Conservation (phyloP, 177 flowering plant genomes). For the Vitis hybrid region DNA sequence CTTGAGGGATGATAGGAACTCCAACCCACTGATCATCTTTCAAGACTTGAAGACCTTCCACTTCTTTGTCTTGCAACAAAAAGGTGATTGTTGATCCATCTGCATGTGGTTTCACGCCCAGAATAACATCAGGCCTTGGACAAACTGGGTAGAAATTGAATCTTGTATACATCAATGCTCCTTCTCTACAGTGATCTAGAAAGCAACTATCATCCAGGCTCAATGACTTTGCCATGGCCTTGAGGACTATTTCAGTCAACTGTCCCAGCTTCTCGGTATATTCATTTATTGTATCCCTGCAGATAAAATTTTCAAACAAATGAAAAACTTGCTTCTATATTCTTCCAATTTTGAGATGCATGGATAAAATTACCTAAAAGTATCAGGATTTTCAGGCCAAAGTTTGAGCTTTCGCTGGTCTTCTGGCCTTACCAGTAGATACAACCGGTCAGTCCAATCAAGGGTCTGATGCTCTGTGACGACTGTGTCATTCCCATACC, state of each 20-base stretch:
- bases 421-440: constrained; percentile 32
- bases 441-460: constrained; percentile 48
- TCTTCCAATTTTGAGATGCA: neutral
- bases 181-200: constrained; percentile 24
- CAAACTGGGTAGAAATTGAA: constrained; percentile 36
- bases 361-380: constrained; percentile 36
- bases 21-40: constrained; percentile 28
- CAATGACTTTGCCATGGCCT: constrained; percentile 38
- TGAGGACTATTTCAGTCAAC: constrained; percentile 22
- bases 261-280: constrained; percentile 22
- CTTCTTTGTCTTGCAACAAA: constrained; percentile 35
- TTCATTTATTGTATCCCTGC: constrained; percentile 34
- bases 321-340: neutral
- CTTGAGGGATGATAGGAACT: constrained; percentile 30
- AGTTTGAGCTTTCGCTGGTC: constrained; percentile 26
- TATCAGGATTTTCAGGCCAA: constrained; percentile 49
- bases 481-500: constrained; percentile 44
- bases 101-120: constrained; percentile 41
- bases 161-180: constrained; percentile 15
- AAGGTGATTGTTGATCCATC: constrained; percentile 33
- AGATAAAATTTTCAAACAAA: constrained; percentile 1
- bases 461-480: constrained; percentile 36
- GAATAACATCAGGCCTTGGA: constrained; percentile 37
- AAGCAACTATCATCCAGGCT: constrained; percentile 28
- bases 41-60: constrained; percentile 38